phyloP scores from a whole-genome alignment of 2,329 filamentous ascomycete species.

The Apiospora pterosperma region DNA sequence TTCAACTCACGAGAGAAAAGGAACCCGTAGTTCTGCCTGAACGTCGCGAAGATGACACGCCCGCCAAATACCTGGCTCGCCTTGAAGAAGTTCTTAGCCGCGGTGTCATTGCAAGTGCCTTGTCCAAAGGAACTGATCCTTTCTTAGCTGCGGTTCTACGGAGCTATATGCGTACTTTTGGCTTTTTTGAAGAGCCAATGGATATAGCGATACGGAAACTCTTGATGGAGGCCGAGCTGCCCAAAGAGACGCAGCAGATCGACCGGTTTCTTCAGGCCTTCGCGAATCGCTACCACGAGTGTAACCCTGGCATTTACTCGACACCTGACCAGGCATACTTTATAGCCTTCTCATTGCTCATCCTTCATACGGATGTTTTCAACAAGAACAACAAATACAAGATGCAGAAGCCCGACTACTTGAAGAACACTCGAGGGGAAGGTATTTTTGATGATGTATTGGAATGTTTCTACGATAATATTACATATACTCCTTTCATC shows the following conservation, averaged over 20 bases:
- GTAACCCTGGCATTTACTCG: constrained; percentile 93
- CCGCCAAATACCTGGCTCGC: constrained; percentile 81
- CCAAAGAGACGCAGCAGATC: constrained; percentile 97
- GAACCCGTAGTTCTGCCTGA: constrained; percentile 72
- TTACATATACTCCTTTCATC: constrained; percentile 96
- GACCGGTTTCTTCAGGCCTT: constrained; percentile 92
- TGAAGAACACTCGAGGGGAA: constrained; percentile 90
- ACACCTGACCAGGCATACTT: constrained; percentile 96
- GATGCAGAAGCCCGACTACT: constrained; percentile 93
- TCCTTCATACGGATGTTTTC: constrained; percentile 97
- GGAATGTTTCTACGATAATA: constrained; percentile 97
- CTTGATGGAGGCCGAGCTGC: constrained; percentile 92
- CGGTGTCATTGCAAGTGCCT: constrained; percentile 76
- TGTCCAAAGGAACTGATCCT: constrained; percentile 81
- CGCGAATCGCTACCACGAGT: constrained; percentile 95
- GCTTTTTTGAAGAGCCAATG: constrained; percentile 94
- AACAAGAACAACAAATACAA: constrained; percentile 99
- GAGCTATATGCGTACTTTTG: constrained; percentile 93
- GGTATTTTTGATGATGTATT: constrained; percentile 91
- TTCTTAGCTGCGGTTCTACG: constrained; percentile 82
- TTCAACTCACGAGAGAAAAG: constrained; percentile 62
- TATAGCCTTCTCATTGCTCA: constrained; percentile 93
- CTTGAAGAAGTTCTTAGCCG: constrained; percentile 78
- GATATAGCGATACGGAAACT: constrained; percentile 97
- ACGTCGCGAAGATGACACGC: constrained; percentile 81